Conservation (phyloP, 2,329 filamentous ascomycete species). For the Stylonectria norvegica region DNA sequence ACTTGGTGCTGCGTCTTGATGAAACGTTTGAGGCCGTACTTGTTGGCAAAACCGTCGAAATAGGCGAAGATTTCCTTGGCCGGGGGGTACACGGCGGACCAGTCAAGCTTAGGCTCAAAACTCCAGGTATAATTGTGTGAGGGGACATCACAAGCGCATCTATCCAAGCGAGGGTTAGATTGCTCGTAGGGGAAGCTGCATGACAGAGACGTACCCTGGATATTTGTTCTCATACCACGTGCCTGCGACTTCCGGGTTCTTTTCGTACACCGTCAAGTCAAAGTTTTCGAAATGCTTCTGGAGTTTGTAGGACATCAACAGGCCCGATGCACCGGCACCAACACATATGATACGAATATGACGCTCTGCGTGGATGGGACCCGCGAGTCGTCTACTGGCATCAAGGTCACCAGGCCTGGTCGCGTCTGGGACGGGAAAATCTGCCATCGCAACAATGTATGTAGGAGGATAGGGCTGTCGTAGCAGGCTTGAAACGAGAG, state of each 20-base stretch:
- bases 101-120: slow-evolving; percentile 42
- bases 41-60: slow-evolving; percentile 45
- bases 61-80: slow-evolving; percentile 56
- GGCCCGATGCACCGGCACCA: slow-evolving; percentile 12
- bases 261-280: slow-evolving; percentile 46
- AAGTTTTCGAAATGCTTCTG: slow-evolving; percentile 13
- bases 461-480: too few relatives aligned
- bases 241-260: slow-evolving; percentile 52
- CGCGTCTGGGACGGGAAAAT: slow-evolving; percentile 10
- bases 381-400: slow-evolving; percentile 14
- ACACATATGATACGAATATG: slow-evolving; percentile 19
- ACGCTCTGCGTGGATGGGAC: slow-evolving; percentile 19
- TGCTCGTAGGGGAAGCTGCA: not conserved
- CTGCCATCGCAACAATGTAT: slow-evolving; percentile 16
- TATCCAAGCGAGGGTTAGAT: not conserved
- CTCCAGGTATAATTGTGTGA: slow-evolving; percentile 50
- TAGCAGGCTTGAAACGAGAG: too few relatives aligned
- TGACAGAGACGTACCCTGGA: slow-evolving; percentile 36
- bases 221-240: slow-evolving; percentile 60
- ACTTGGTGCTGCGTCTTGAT: slow-evolving; percentile 46
- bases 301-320: slow-evolving; percentile 13
- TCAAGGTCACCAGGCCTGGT: slow-evolving; percentile 14
- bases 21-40: slow-evolving; percentile 41
- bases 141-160: slow-evolving; percentile 51
- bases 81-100: slow-evolving; percentile 55